Percentiles rank a stretch among this genome's conserved stretches.
Conservation (phyloP, 768 basidiomycete species). For the Macrocybe gigantea region DNA sequence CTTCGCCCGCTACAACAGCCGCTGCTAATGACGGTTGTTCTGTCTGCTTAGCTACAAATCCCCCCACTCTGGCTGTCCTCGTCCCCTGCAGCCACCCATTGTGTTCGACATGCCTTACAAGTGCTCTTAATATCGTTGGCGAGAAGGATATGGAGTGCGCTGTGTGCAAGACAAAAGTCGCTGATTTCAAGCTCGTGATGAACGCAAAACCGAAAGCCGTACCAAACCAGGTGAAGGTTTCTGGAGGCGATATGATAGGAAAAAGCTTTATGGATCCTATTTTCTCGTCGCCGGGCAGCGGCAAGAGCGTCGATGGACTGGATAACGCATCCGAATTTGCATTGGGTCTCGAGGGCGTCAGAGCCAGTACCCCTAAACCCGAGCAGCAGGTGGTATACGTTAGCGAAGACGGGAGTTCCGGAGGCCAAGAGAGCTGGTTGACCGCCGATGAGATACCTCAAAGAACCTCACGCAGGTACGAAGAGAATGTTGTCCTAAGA, state of each 20-base stretch:
- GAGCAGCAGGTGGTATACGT: too few species aligned
- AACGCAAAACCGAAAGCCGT: constrained; percentile 10
- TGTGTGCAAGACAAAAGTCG: constrained; percentile 66
- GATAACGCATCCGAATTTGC: constrained; percentile 39
- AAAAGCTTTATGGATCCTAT: constrained; percentile 28
- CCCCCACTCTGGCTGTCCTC: constrained; percentile 53
- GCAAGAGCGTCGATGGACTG: constrained; percentile 17
- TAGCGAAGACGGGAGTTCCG: too few species aligned
- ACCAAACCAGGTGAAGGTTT: not conserved
- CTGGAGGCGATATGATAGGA: constrained; percentile 1
- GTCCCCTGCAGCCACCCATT: constrained; percentile 72
- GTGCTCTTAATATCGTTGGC: constrained; percentile 83
- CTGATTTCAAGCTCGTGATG: constrained; percentile 55
- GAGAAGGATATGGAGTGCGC: constrained; percentile 87
- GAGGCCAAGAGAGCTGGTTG: too few species aligned
- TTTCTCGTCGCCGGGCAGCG: constrained; percentile 26
- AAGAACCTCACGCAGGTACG: constrained; percentile 6
- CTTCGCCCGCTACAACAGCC: not conserved
- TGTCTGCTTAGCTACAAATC: constrained; percentile 48
- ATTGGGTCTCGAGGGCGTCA: constrained; percentile 24
- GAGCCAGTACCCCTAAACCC: constrained; percentile 40
- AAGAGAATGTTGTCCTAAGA: constrained; percentile 59
- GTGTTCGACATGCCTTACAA: constrained; percentile 79
- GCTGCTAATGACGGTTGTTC: constrained; percentile 39
- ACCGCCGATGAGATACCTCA: not conserved